Evolutionary conservation across 225 moss, liverwort and hornwort genomes (phyloP).

Genomic region (Marchantia polymorpha): DNA sequence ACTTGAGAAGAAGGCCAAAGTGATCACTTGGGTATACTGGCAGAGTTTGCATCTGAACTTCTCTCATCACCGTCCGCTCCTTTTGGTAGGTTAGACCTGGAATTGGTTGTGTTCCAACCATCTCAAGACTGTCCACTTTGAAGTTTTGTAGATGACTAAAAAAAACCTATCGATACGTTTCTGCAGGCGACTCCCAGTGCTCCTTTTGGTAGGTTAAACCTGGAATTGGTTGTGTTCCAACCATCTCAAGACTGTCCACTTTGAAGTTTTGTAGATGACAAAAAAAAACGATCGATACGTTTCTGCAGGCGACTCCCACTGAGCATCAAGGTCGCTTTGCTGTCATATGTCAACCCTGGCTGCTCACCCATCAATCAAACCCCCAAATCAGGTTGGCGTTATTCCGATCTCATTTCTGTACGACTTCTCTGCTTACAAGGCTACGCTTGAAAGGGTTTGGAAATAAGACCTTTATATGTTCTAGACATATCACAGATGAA

Average conservation of each 20-base stretch:
- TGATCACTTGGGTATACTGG: slow-evolving; percentile 96
- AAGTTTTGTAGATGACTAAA: slow-evolving; percentile 78
- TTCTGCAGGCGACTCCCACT: slow-evolving; percentile 75
- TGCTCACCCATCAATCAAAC: slow-evolving; percentile 23
- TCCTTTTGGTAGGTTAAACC: slow-evolving; percentile 74
- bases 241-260: slow-evolving; percentile 78
- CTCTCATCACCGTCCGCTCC: slow-evolving; percentile 84
- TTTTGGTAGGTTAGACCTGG: slow-evolving; percentile 68
- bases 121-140: slow-evolving; percentile 69
- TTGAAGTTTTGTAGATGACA: slow-evolving; percentile 70
- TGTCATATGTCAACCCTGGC: slow-evolving; percentile 91
- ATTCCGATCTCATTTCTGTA: neutral
- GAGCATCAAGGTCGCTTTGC: slow-evolving; percentile 84
- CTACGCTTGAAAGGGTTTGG: too few species aligned
- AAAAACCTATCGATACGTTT: slow-evolving; percentile 82
- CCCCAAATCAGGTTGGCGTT: neutral
- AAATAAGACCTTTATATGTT: too few species aligned
- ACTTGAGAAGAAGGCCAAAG: slow-evolving; percentile 79
- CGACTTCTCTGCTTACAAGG: too few species aligned
- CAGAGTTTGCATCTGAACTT: slow-evolving; percentile 59
- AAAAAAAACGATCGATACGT: slow-evolving; percentile 73
- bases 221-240: slow-evolving; percentile 78
- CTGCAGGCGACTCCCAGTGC: slow-evolving; percentile 70
- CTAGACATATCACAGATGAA: too few species aligned
- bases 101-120: slow-evolving; percentile 86